phyloP scores from a whole-genome alignment of 176 grass and related monocot species.

The Thinopyrum elongatum region DNA sequence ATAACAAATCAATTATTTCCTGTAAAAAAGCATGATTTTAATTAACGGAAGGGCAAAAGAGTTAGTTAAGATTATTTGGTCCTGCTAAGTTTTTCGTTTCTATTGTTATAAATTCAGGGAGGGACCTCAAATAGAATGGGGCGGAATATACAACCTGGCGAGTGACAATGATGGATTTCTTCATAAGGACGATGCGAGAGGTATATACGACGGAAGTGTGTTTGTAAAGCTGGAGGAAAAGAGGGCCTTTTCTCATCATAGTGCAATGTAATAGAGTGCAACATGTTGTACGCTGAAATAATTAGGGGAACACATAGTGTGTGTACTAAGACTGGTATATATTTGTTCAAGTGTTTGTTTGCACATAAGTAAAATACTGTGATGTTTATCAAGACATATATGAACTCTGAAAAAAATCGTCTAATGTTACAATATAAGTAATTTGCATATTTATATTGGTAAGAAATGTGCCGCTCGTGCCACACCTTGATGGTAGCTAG shows the following conservation, averaged over 20 bases:
- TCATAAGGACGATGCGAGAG: slow-evolving; percentile 47
- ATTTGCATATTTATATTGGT: too few species aligned
- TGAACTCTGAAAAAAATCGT: too few species aligned
- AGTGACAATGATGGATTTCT: slow-evolving; percentile 64
- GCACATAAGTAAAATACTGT: too few species aligned
- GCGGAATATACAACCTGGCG: slow-evolving; percentile 32
- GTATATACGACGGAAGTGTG: slow-evolving; percentile 56
- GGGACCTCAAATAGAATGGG: slow-evolving; percentile 45
- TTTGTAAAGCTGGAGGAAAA: slow-evolving; percentile 58
- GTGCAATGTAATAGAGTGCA: slow-evolving; percentile 9
- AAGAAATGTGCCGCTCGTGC: too few species aligned
- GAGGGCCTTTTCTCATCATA: neutral
- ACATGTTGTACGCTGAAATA: neutral
- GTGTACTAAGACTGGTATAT: too few species aligned
- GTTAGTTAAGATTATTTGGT: too few species aligned
- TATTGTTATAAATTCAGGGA: slow-evolving; percentile 16
- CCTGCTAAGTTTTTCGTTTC: neutral
- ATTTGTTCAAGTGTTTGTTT: neutral
- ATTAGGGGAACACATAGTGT: neutral
- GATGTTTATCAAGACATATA: too few species aligned
- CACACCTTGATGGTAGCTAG: too few species aligned
- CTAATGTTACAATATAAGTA: too few species aligned
- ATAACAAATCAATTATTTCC: neutral
- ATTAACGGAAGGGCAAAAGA: too few species aligned
- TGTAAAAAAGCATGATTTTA: neutral